Conservation (phyloP, 2,329 filamentous ascomycete species). For the Pseudopyricularia javanii region DNA sequence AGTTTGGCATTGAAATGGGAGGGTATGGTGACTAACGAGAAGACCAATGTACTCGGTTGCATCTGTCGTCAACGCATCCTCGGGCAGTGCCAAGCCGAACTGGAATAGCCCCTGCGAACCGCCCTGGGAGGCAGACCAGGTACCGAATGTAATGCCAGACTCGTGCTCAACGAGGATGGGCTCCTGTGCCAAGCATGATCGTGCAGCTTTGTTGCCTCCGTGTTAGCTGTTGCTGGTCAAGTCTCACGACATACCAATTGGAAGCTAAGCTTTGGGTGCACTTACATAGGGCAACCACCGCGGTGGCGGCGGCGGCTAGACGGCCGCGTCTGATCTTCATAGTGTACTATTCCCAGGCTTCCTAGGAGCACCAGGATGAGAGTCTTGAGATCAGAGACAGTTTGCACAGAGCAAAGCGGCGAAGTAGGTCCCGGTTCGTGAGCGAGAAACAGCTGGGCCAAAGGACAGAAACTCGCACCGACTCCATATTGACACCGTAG, state of each 20-base stretch:
- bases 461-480: not conserved
- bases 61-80: conserved; percentile 29
- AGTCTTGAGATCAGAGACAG: not conserved
- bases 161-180: conserved; percentile 3
- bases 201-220: not conserved
- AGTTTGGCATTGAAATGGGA: not conserved
- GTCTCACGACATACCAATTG: not conserved
- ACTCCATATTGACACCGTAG: not conserved
- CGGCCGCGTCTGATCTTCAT: conserved; percentile 1
- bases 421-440: not conserved
- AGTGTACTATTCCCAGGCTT: not conserved
- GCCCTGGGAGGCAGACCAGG: conserved; percentile 2
- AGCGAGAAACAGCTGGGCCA: no score
- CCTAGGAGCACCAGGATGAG: not conserved
- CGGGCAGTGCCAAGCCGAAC: conserved; percentile 42
- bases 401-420: not conserved
- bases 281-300: conserved; percentile 4
- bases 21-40: conserved; percentile 26
- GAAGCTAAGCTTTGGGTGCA: not conserved
- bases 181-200: conserved; percentile 4
- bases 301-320: conserved; percentile 4
- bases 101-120: conserved; percentile 8
- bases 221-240: not conserved
- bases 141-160: conserved; percentile 8
- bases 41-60: conserved; percentile 47